Evolutionary conservation across 148 eudicot genomes (phyloP), one percentile per base, ranked within the genome.

Genomic region (Silene latifolia): DNA sequence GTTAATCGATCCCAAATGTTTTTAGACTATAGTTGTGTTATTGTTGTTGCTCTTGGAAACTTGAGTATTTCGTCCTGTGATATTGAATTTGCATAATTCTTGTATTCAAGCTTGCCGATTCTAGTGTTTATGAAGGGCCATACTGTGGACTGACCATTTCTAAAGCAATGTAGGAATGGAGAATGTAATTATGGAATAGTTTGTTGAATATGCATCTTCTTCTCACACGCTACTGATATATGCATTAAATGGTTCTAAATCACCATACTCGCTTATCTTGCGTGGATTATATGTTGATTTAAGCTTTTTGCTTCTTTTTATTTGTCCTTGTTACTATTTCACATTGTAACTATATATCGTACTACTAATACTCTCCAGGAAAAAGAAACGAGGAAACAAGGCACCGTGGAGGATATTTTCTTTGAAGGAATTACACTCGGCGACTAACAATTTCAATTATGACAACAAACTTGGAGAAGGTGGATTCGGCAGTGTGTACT

Each of bases 391-490:
- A 53, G 88, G 86, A 83, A 91, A 82, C 71, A 81, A 85, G 70
- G 51, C 83, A 53, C 21, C 90, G 32, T 91, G 98, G 95, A 91
- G 98, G 89, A 82, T 88, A 51, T 93, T 93, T 78, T 91, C 98
- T 71, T 78, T 93, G 83, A 93, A 93, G 76, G 98, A 93, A 74
- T 81, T 93, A 86, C 98, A 88, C 73, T 74, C 89, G n/a, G 98
- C 98, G 21, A 93, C 98, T 1, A 91, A 93, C 80, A 91, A 91
- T 79, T 93, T 91, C 74, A 91, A 93, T 81, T 91, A 93, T 47
- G 97, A 93, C 79, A 93, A 89, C 83, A 91, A 91, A 83, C 94
- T 93, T 24, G 98, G 98, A 79, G 95, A 93, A 82, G 98, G 97
- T 79, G 98, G 97, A 54, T 91, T 93, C 80, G 98, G 98, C 58